Percentiles rank a stretch among this genome's conserved stretches.
These are phyloP conservation scores for Calonectria pseudoturangicola DNA, from an alignment of 2,329 filamentous ascomycete species.

Conservation along the genomic window DNA sequence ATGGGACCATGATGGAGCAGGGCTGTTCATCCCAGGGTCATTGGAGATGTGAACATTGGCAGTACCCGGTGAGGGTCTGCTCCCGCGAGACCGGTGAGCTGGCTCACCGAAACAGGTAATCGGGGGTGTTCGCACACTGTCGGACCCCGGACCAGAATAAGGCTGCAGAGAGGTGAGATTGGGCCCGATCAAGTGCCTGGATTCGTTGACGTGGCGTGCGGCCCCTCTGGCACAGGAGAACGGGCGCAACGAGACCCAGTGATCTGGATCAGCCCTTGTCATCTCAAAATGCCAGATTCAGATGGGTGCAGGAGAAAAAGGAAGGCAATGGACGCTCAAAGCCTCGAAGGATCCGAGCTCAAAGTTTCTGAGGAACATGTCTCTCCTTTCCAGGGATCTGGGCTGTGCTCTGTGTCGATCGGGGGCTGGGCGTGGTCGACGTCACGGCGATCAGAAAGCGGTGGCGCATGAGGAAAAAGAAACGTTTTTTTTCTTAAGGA, in stretches of 20 bases:
- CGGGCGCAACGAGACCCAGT: conserved; percentile 49
- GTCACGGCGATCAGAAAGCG: conserved; percentile 27
- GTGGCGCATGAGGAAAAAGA: conserved; percentile 18
- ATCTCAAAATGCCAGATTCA: conserved; percentile 49
- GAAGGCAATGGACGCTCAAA: conserved; percentile 35
- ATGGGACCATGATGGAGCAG: conserved; percentile 24
- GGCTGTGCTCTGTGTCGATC: conserved; percentile 24
- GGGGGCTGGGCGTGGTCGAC: conserved; percentile 15
- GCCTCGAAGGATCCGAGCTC: conserved; percentile 35
- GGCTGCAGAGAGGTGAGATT: conserved; percentile 53
- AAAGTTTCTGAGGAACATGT: conserved; percentile 25
- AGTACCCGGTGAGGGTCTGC: conserved; percentile 24
- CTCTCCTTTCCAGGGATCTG: conserved; percentile 4
- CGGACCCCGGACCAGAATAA: conserved; percentile 44
- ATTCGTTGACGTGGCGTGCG: conserved; percentile 41
- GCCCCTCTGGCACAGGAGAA: conserved; percentile 41
- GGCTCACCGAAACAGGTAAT: conserved; percentile 48
- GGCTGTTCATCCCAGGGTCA: conserved; percentile 24
- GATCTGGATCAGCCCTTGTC: conserved; percentile 56
- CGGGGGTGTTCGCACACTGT: conserved; percentile 36
- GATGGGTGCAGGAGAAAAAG: conserved; percentile 46
- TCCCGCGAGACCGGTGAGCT: conserved; percentile 44
- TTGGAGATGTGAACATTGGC: conserved; percentile 21
- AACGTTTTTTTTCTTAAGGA: conserved; percentile 18
- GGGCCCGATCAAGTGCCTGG: conserved; percentile 45